phyloP scores from a whole-genome alignment of 768 basidiomycete species.

The Lentinula boryana region DNA sequence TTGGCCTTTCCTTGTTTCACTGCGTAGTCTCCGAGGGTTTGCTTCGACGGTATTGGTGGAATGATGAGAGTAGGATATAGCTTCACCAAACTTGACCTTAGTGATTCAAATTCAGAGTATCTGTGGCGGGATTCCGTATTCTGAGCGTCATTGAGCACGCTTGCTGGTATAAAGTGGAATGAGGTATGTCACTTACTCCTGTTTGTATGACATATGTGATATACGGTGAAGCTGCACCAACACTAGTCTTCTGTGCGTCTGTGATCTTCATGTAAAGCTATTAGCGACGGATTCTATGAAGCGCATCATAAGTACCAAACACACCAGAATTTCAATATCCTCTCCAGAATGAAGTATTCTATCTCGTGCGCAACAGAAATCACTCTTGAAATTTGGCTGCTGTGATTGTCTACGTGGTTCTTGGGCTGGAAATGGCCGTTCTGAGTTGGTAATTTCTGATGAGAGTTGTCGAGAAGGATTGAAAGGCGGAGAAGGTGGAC shows the following conservation, averaged over 20 bases:
- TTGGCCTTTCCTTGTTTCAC: slow-evolving; percentile 96
- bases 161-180: slow-evolving; percentile 6
- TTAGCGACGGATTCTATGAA: not conserved
- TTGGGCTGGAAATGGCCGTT: slow-evolving; percentile 46
- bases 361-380: slow-evolving; percentile 76
- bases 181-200: slow-evolving; percentile 49
- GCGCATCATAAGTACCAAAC: slow-evolving; percentile 17
- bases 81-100: slow-evolving; percentile 75
- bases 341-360: slow-evolving; percentile 77
- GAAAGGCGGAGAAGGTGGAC: slow-evolving; percentile 52
- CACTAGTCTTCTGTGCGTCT: slow-evolving; percentile 92
- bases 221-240: slow-evolving; percentile 84
- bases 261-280: slow-evolving; percentile 58
- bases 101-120: slow-evolving; percentile 96
- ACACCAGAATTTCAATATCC: slow-evolving; percentile 72
- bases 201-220: slow-evolving; percentile 91
- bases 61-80: slow-evolving; percentile 96
- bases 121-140: slow-evolving; percentile 78
- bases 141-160: slow-evolving; percentile 33
- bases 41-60: slow-evolving; percentile 96
- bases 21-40: slow-evolving; percentile 93
- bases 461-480: slow-evolving; percentile 39
- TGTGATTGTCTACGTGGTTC: slow-evolving; percentile 49
- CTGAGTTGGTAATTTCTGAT: slow-evolving; percentile 32
- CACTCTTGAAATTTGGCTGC: slow-evolving; percentile 52